Conservation (phyloP, 208 protist species). For the Leishmania aethiopica region DNA sequence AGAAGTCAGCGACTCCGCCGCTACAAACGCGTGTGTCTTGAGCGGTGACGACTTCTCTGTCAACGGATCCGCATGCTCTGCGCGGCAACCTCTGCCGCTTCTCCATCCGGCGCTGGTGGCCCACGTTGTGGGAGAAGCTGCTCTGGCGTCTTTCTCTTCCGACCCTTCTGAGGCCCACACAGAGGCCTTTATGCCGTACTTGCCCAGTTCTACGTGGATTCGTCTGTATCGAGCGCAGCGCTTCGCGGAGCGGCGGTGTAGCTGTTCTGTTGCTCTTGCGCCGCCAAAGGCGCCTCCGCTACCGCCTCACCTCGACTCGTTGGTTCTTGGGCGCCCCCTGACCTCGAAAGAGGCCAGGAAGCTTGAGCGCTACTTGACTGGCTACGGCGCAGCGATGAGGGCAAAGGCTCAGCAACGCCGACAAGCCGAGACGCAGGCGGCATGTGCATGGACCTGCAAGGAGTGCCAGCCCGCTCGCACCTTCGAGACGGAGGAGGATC, state of each 20-base stretch:
- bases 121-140: neutral
- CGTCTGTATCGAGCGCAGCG: constrained; percentile 27
- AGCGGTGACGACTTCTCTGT: neutral
- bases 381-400: constrained; percentile 29
- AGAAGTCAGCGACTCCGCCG: no score
- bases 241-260: neutral
- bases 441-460: constrained; percentile 11
- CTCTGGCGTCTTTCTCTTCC: neutral
- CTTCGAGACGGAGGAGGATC: constrained; percentile 32
- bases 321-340: constrained; percentile 37
- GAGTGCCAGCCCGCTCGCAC: constrained; percentile 22
- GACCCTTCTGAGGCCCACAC: neutral
- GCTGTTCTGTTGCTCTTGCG: neutral
- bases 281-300: neutral
- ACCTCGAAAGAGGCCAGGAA: constrained; percentile 45
- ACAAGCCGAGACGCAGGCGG: neutral
- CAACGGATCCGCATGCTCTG: neutral
- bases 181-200: constrained; percentile 21
- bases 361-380: constrained; percentile 38
- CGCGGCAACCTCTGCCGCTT: constrained; percentile 26
- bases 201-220: constrained; percentile 22
- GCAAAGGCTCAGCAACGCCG: constrained; percentile 1
- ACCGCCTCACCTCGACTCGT: constrained; percentile 43
- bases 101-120: constrained; percentile 32
- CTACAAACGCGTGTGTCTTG: neutral